A percentile compares a stretch with the other conserved stretches of the same genome.
Conservation (phyloP, 2,329 filamentous ascomycete species). For the Diaporthe capsici region DNA sequence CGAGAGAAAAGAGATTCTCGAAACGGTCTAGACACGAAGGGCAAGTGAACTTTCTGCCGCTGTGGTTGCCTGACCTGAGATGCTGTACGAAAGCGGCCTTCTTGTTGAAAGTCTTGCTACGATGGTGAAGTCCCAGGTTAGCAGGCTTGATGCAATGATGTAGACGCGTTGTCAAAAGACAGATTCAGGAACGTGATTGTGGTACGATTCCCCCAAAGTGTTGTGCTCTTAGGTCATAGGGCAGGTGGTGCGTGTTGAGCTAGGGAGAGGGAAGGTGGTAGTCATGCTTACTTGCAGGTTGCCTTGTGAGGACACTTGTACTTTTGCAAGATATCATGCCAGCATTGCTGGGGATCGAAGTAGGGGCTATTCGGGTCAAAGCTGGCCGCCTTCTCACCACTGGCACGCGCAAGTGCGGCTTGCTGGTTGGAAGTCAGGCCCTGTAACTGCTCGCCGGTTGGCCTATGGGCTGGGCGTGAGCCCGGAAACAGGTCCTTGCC, state of each 20-base stretch:
- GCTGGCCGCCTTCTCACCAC: neutral
- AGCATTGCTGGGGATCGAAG: constrained; percentile 65
- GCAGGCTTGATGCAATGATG: neutral
- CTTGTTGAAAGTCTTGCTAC: constrained; percentile 58
- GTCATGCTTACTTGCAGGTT: constrained; percentile 62
- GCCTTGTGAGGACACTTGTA: constrained; percentile 67
- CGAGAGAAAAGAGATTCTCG: constrained; percentile 57
- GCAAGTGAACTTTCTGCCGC: constrained; percentile 55
- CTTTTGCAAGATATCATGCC: constrained; percentile 54
- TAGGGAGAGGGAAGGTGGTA: neutral
- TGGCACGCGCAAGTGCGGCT: neutral
- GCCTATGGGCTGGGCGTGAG: constrained; percentile 43
- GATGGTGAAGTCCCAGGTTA: constrained; percentile 38
- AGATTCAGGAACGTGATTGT: neutral
- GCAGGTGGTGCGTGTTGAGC: neutral
- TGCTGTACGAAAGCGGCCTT: constrained; percentile 55
- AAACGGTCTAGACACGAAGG: constrained; percentile 61
- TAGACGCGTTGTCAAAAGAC: neutral
- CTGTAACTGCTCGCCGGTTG: constrained; percentile 43
- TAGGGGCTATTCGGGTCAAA: constrained; percentile 61
- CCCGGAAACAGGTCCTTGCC: constrained; percentile 49
- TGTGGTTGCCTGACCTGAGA: constrained; percentile 60
- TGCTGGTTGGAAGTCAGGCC: constrained; percentile 15
- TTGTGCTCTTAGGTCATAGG: neutral
- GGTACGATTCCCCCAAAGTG: no score